These are phyloP conservation scores for Ogataea minuta DNA, from an alignment of 805 yeast genomes.

Conservation along the genomic window DNA sequence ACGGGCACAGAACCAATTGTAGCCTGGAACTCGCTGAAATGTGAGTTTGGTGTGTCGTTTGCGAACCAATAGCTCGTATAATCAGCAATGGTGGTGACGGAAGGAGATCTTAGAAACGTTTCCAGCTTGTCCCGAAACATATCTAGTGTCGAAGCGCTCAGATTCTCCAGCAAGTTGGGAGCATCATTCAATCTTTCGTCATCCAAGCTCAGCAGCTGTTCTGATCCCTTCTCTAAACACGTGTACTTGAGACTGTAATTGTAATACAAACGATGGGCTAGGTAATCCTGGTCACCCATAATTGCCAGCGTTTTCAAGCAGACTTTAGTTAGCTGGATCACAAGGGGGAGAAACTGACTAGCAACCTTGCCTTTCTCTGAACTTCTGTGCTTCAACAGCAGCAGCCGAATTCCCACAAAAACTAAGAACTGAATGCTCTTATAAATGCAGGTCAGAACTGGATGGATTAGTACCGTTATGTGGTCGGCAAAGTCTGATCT, in stretches of 20 bases:
- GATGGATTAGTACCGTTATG: conserved; percentile 9
- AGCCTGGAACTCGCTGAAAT: conserved; percentile 1
- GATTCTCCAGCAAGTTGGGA: conserved; percentile 9
- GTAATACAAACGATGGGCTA: conserved; percentile 15
- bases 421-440: conserved; percentile 16
- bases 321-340: conserved; percentile 10
- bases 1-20: background rate
- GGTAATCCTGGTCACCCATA: conserved; percentile 22
- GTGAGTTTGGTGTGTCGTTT: conserved; percentile 2
- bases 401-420: conserved; percentile 13
- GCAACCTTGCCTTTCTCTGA: background rate
- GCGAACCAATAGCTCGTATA: conserved; percentile 3
- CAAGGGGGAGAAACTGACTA: background rate
- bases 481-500: conserved; percentile 10
- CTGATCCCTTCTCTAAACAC: conserved; percentile 18
- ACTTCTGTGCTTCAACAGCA: conserved; percentile 7
- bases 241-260: conserved; percentile 13
- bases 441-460: conserved; percentile 8
- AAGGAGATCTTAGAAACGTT: conserved; percentile 3
- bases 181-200: conserved; percentile 2
- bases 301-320: conserved; percentile 16
- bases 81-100: background rate
- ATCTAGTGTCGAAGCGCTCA: conserved; percentile 1
- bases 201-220: conserved; percentile 17
- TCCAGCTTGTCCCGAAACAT: conserved; percentile 2